These are phyloP conservation scores for Pythium phragmiticola DNA, from an alignment of 352 stramenopile genomes.

Conservation along the genomic window DNA sequence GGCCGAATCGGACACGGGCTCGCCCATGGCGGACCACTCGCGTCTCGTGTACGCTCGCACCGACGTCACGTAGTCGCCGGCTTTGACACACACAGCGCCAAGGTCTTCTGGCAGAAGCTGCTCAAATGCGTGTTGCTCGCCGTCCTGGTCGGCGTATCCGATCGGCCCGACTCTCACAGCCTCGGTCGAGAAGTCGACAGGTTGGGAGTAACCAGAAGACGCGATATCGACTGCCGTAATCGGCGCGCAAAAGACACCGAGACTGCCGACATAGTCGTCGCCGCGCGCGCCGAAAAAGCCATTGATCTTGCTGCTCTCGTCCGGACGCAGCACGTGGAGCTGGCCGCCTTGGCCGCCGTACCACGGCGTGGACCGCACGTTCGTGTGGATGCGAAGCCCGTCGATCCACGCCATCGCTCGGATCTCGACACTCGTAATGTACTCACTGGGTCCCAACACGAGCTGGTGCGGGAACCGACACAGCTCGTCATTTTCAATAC, in stretches of 20 bases:
- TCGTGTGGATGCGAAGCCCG: constrained; percentile 65
- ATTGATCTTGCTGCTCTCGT: constrained; percentile 42
- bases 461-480: constrained; percentile 40
- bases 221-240: constrained; percentile 5
- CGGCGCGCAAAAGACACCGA: constrained; percentile 40
- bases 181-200: neutral
- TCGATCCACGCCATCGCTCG: constrained; percentile 64
- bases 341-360: constrained; percentile 54
- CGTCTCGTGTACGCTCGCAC: constrained; percentile 35
- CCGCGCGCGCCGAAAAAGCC: constrained; percentile 55
- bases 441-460: constrained; percentile 43
- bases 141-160: constrained; percentile 44
- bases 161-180: constrained; percentile 31
- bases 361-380: constrained; percentile 53
- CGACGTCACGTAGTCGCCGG: constrained; percentile 39
- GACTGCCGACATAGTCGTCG: constrained; percentile 44
- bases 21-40: constrained; percentile 20
- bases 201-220: neutral
- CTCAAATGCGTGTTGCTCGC: constrained; percentile 36
- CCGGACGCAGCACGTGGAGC: constrained; percentile 40
- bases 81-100: constrained; percentile 42
- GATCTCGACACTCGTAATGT: constrained; percentile 51
- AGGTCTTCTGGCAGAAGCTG: constrained; percentile 26
- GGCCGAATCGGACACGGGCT: neutral
- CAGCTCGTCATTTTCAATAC: constrained; percentile 19